phyloP scores from a whole-genome alignment of 371 early-diverging fungal species.

The Mucor saturninus region DNA sequence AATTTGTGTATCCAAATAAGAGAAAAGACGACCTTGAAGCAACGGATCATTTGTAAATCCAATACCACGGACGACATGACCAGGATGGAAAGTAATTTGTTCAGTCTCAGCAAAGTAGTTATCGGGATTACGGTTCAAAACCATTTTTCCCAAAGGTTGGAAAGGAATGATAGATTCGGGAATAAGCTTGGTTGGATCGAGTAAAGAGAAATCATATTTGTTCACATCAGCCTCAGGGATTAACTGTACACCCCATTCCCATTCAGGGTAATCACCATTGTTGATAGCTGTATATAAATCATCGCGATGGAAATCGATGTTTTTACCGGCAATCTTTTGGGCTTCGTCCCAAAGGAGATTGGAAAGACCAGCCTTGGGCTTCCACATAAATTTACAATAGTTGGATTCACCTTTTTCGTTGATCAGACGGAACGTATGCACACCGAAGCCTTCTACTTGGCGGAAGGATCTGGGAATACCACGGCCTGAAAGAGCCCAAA shows the following conservation, averaged over 20 bases:
- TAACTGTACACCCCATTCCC: slow-evolving; percentile 56
- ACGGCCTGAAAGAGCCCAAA: slow-evolving; percentile 53
- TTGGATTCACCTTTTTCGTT: slow-evolving; percentile 46
- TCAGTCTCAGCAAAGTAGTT: slow-evolving; percentile 64
- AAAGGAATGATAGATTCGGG: slow-evolving; percentile 57
- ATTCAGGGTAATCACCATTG: slow-evolving; percentile 55
- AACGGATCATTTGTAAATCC: slow-evolving; percentile 55
- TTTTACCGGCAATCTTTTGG: slow-evolving; percentile 52
- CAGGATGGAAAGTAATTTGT: slow-evolving; percentile 51
- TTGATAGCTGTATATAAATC: slow-evolving; percentile 56
- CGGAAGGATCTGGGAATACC: slow-evolving; percentile 49
- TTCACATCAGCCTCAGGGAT: slow-evolving; percentile 44
- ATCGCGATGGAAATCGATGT: slow-evolving; percentile 54
- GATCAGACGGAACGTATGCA: slow-evolving; percentile 53
- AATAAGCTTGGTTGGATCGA: slow-evolving; percentile 61
- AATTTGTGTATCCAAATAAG: slow-evolving; percentile 59
- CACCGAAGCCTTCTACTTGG: slow-evolving; percentile 52
- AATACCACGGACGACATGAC: slow-evolving; percentile 55
- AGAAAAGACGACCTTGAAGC: slow-evolving; percentile 60
- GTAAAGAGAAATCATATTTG: slow-evolving; percentile 52
- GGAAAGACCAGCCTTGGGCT: slow-evolving; percentile 48
- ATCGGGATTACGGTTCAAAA: slow-evolving; percentile 56
- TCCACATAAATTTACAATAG: slow-evolving; percentile 61
- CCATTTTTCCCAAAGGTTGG: slow-evolving; percentile 49
- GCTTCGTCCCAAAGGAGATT: slow-evolving; percentile 58